Conservation (phyloP, 2,329 filamentous ascomycete species). For the Alternaria postmessia region DNA sequence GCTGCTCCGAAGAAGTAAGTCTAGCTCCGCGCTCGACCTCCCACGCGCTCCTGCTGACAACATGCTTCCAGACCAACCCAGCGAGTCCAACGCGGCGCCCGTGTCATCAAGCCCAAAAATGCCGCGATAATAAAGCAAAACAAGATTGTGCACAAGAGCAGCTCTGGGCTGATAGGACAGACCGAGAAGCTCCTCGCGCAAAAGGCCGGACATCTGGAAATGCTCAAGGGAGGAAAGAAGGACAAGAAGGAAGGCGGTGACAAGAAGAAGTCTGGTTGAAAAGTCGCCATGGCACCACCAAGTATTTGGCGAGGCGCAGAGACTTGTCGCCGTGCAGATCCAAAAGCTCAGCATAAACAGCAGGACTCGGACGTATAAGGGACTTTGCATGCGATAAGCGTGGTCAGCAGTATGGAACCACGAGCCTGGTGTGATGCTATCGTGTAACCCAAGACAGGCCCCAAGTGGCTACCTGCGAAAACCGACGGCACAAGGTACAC, state of each 20-base stretch:
- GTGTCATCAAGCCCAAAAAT: constrained; percentile 73
- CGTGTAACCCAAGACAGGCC: background rate
- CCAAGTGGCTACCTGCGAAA: background rate
- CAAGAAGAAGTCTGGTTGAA: constrained; percentile 25
- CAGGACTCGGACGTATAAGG: background rate
- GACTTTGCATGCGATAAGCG: background rate
- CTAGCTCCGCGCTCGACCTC: background rate
- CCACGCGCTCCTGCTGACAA: constrained; percentile 14
- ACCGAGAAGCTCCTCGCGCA: constrained; percentile 73
- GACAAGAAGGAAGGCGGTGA: constrained; percentile 46
- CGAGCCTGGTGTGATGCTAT: background rate
- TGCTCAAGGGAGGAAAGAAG: constrained; percentile 73
- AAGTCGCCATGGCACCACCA: background rate
- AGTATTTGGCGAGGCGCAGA: background rate
- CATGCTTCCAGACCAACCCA: constrained; percentile 25
- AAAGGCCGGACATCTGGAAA: constrained; percentile 74
- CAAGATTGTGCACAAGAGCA: constrained; percentile 72
- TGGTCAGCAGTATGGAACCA: background rate
- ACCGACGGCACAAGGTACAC: background rate
- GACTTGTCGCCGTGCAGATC: background rate
- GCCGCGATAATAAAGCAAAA: constrained; percentile 65
- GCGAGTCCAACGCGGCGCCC: constrained; percentile 61
- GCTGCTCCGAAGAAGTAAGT: constrained; percentile 51
- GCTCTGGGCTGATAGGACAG: constrained; percentile 67
- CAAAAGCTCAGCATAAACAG: background rate